Evolutionary conservation across 192 early-diverging fungal genomes (phyloP).

Genomic region (Entophlyctis helioformis): DNA sequence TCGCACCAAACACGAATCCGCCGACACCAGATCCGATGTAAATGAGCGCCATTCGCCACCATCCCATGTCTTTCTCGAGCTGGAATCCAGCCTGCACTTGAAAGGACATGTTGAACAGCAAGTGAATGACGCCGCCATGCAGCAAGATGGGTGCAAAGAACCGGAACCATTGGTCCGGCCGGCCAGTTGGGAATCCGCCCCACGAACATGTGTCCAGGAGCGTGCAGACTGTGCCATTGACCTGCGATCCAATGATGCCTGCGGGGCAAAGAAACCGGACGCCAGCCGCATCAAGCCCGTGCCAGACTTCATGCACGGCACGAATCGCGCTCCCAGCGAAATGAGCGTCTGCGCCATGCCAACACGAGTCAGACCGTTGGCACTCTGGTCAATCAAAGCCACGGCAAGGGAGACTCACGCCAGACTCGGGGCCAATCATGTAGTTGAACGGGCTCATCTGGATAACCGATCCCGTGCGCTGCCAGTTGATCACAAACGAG

Average conservation of each 20-base stretch:
- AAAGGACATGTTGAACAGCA: constrained; percentile 60
- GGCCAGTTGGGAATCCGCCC: constrained; percentile 25
- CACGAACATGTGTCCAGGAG: constrained; percentile 52
- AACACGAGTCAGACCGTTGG: too few species aligned
- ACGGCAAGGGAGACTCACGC: too few species aligned
- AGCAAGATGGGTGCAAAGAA: constrained; percentile 75
- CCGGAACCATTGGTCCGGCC: constrained; percentile 66
- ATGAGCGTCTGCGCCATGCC: constrained; percentile 43
- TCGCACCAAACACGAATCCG: constrained; percentile 72
- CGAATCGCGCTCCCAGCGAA: constrained; percentile 58
- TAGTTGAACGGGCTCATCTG: constrained; percentile 58
- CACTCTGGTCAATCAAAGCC: too few species aligned
- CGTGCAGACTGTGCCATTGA: constrained; percentile 25
- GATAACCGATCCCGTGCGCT: constrained; percentile 48
- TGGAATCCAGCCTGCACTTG: constrained; percentile 58
- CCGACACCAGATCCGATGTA: constrained; percentile 63
- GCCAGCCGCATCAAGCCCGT: too few species aligned
- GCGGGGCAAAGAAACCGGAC: constrained; percentile 34
- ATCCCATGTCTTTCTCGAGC: constrained; percentile 67
- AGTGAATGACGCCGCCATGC: constrained; percentile 71
- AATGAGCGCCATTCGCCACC: constrained; percentile 54
- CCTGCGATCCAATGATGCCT: constrained; percentile 14
- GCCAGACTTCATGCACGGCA: constrained; percentile 61
- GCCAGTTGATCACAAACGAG: constrained; percentile 29
- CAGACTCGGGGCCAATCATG: constrained; percentile 66